Evolutionary conservation across 768 basidiomycete species (phyloP).

Genomic region (Clavaria fumosa): DNA sequence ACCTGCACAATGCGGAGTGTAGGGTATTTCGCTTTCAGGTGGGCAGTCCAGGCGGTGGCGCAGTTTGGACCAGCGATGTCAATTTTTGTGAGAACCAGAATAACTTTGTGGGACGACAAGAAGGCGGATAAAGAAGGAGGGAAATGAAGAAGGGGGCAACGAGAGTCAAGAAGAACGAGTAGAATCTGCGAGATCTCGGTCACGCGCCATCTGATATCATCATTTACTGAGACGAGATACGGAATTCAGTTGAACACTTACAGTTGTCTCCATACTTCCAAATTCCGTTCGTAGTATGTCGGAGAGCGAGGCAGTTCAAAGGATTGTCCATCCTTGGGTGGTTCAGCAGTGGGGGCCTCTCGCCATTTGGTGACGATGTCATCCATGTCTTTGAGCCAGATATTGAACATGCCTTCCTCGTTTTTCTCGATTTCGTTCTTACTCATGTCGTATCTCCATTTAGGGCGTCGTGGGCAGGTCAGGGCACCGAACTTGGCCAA

Average conservation of each 20-base stretch:
- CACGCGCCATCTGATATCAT: constrained; percentile 67
- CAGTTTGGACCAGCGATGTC: constrained; percentile 66
- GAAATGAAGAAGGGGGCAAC: constrained; percentile 78
- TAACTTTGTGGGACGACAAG: constrained; percentile 36
- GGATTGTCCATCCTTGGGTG: constrained; percentile 8
- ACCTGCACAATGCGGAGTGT: constrained; percentile 51
- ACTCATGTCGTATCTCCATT: constrained; percentile 74
- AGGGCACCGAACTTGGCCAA: constrained; percentile 12
- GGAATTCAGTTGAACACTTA: constrained; percentile 23
- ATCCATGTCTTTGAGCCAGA: constrained; percentile 64
- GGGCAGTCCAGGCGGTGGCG: constrained; percentile 48
- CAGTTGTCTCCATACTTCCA: constrained; percentile 93
- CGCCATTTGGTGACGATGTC: constrained; percentile 38
- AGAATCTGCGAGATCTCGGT: constrained; percentile 83
- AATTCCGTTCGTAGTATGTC: constrained; percentile 75
- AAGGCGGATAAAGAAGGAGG: constrained; percentile 63
- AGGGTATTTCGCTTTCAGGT: constrained; percentile 40
- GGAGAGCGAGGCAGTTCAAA: constrained; percentile 42
- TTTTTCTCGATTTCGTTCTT: constrained; percentile 85
- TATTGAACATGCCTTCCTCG: constrained; percentile 70
- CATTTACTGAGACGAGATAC: constrained; percentile 5
- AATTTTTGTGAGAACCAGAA: constrained; percentile 77
- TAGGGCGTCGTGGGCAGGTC: constrained; percentile 57
- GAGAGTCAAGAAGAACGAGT: constrained; percentile 75
- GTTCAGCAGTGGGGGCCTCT: constrained; percentile 11